Evolutionary conservation across 2,329 filamentous ascomycete genomes (phyloP).

Genomic region (Colletotrichum melonis): DNA sequence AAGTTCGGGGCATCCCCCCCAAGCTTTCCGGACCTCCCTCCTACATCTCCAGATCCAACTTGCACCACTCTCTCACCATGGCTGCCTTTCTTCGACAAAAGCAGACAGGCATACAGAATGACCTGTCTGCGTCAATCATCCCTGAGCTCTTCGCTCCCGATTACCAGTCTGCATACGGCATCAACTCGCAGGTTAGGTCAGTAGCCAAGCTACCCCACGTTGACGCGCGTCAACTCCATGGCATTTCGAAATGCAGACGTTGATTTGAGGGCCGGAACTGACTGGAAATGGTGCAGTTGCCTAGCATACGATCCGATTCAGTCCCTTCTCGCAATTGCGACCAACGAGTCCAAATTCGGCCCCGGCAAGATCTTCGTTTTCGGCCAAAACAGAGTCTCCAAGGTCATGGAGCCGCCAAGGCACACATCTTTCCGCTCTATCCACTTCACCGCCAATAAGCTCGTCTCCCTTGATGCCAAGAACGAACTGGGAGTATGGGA

Average conservation of each 20-base stretch:
- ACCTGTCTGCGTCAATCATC: constrained; percentile 84
- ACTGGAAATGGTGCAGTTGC: constrained; percentile 65
- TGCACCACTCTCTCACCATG: constrained; percentile 34
- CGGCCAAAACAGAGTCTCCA: constrained; percentile 83
- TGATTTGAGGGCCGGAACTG: not conserved
- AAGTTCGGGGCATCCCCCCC: constrained; percentile 15
- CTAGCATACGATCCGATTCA: constrained; percentile 94
- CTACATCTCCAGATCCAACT: constrained; percentile 34
- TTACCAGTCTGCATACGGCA: constrained; percentile 84
- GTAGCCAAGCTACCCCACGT: constrained; percentile 37
- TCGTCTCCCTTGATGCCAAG: constrained; percentile 85
- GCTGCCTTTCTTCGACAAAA: constrained; percentile 85
- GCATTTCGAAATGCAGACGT: not conserved
- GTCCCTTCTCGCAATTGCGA: constrained; percentile 91
- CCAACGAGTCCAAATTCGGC: constrained; percentile 86
- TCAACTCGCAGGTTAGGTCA: constrained; percentile 79
- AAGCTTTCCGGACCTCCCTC: constrained; percentile 9
- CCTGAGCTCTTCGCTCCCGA: constrained; percentile 85
- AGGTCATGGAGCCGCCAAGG: constrained; percentile 76
- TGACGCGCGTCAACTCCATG: constrained; percentile 32
- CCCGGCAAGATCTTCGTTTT: constrained; percentile 90
- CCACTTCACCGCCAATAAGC: constrained; percentile 87
- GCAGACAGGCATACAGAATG: constrained; percentile 91
- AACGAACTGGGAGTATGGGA: constrained; percentile 90
- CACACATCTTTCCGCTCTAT: constrained; percentile 80